Base-by-base conservation (phyloP, 23 red algal genomes). In the Cyanidiococcus yangmingshanensis region DNA sequence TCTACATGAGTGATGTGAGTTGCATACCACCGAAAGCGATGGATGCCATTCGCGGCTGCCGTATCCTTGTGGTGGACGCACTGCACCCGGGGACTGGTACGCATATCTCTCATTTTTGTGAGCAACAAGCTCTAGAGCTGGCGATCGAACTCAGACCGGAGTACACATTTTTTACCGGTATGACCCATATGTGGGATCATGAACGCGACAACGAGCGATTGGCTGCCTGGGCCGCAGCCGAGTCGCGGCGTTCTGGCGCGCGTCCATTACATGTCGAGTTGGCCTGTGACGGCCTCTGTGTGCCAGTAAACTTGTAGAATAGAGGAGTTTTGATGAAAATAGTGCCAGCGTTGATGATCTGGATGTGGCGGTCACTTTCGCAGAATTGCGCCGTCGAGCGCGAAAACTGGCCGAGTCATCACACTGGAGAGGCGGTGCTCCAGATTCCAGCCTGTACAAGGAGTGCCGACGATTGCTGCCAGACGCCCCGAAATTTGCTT, bases 101-200 rank as follows among this genome's bases (percentile, higher is more conserved):
- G 12, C 63, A 71, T 35, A 29, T 71, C 16, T 71, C 63, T 12
- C 63, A 71, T 35, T 35, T 71, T 7, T 71, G 63, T 30, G 63
- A 71, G 32, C n/a, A 71, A 29, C n/a, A 71, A 35, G 63, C 63
- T 3, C 63, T 71, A 29, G 63, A 7, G 32, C 63, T 71, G 12
- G 63, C 27, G 12, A 71, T 30, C 3, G 12, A 71, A 71, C 63
- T 71, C 16, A 25, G 63, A 71, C 63, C 63, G 32, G 7, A 3
- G 16, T 35, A 35, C 32, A 35, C 32, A 7, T 35, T 71, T 30
- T 71, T 71, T 35, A 71, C 63, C 16, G 63, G 63, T 7, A 71
- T 71, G 63, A 71, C 63, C 63, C 63, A 71, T 71, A 25, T 32
- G 63, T 71, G 63, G 63, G n/a, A 71, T 35, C 63, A 71, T 30